These are phyloP conservation scores for Rhizopogon rudus DNA, from an alignment of 768 basidiomycete genomes.

Conservation along the genomic window DNA sequence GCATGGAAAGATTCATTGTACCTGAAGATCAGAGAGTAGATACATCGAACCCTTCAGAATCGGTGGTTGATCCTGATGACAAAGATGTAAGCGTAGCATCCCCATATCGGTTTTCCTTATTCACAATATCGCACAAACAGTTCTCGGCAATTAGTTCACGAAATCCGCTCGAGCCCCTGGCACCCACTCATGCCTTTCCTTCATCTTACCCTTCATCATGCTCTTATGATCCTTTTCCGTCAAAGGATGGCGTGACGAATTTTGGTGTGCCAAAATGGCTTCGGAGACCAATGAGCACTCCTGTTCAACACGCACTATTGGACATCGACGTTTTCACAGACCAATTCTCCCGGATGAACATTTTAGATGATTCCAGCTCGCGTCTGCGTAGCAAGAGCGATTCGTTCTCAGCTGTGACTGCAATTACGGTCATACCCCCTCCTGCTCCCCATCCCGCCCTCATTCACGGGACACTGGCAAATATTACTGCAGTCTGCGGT, in stretches of 20 bases:
- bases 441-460: slow-evolving; percentile 16
- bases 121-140: too few species aligned
- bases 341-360: slow-evolving; percentile 7
- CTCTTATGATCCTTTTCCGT: slow-evolving; percentile 18
- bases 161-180: too few species aligned
- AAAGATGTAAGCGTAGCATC: too few species aligned
- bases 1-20: too few species aligned
- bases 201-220: too few species aligned
- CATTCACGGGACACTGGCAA: neutral
- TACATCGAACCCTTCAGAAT: too few species aligned
- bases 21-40: too few species aligned
- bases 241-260: neutral
- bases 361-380: slow-evolving; percentile 5
- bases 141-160: too few species aligned
- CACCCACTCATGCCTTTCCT: too few species aligned
- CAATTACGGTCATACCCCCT: slow-evolving; percentile 10
- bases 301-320: neutral
- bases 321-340: slow-evolving; percentile 5
- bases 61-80: too few species aligned
- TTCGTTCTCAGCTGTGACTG: slow-evolving; percentile 4
- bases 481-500: neutral
- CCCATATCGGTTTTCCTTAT: too few species aligned
- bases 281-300: neutral
- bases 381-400: neutral
- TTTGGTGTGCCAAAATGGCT: slow-evolving; percentile 7